These are phyloP conservation scores for Protomyces arabidopsidicola DNA, from an alignment of 1,139 yeast genomes.

Conservation along the genomic window DNA sequence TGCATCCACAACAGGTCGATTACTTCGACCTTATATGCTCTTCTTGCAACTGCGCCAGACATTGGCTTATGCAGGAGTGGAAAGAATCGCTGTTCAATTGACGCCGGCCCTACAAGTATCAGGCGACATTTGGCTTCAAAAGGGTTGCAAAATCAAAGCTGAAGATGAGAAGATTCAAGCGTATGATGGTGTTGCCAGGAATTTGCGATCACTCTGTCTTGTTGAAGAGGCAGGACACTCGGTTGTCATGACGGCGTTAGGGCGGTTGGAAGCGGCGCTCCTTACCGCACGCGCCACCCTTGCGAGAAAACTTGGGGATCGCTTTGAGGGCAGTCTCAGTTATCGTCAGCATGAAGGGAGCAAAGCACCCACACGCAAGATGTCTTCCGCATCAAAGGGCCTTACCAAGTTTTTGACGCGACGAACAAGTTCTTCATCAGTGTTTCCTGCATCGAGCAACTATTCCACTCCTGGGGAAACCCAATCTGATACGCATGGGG, in stretches of 20 bases:
- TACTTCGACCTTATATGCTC: neutral
- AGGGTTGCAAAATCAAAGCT: constrained; percentile 24
- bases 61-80: neutral
- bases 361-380: constrained; percentile 4
- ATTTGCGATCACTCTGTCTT: constrained; percentile 8
- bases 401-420: constrained; percentile 3
- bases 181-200: constrained; percentile 11
- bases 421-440: neutral
- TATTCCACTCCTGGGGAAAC: neutral
- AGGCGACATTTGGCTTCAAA: constrained; percentile 22
- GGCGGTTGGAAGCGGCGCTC: constrained; percentile 2
- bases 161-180: constrained; percentile 28
- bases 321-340: neutral
- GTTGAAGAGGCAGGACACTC: constrained; percentile 14
- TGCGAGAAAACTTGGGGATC: constrained; percentile 7
- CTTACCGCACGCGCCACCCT: constrained; percentile 1
- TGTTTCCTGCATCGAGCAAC: neutral
- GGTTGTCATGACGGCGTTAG: constrained; percentile 3
- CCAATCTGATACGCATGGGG: neutral
- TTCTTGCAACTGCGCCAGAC: neutral
- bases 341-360: neutral
- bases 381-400: neutral
- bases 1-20: neutral
- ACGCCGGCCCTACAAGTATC: constrained; percentile 15
- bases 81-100: neutral